Evolutionary conservation across 1,284 basidiomycete species (phyloP).

Genomic region (Psilocybe mexicana): DNA sequence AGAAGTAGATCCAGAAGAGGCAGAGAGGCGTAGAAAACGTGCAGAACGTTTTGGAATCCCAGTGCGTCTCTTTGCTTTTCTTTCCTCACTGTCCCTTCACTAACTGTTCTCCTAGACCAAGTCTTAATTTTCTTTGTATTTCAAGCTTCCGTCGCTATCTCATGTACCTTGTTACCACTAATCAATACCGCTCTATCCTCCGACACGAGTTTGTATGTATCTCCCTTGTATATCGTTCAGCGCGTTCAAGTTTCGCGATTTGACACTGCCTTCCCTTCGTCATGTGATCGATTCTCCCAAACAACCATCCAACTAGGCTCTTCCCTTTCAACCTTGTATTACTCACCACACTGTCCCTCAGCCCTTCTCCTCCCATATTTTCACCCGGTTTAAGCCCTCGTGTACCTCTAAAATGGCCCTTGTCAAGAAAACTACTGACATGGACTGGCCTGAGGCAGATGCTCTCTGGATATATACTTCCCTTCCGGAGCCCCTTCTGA

Average conservation of each 20-base stretch:
- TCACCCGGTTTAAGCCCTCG: background rate
- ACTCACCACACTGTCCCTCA: conserved; percentile 10
- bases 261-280: conserved; percentile 9
- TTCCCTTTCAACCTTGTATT: conserved; percentile 8
- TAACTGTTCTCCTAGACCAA: conserved; percentile 11
- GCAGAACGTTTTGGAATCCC: conserved; percentile 57
- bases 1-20: conserved; percentile 55
- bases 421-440: conserved; percentile 45
- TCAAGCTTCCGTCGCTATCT: conserved; percentile 8
- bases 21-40: conserved; percentile 57
- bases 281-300: conserved; percentile 23
- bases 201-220: background rate
- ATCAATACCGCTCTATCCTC: conserved; percentile 13
- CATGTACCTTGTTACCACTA: conserved; percentile 17
- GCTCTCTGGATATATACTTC: conserved; percentile 55
- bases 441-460: conserved; percentile 48
- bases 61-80: conserved; percentile 12
- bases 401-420: conserved; percentile 8
- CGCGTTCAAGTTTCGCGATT: background rate
- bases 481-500: conserved; percentile 47
- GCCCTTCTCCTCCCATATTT: conserved; percentile 3
- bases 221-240: background rate
- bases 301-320: background rate
- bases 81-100: conserved; percentile 12
- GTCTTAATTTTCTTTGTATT: conserved; percentile 14